phyloP scores from a whole-genome alignment of 805 yeast genomes.

The Suhomyces emberorum region DNA sequence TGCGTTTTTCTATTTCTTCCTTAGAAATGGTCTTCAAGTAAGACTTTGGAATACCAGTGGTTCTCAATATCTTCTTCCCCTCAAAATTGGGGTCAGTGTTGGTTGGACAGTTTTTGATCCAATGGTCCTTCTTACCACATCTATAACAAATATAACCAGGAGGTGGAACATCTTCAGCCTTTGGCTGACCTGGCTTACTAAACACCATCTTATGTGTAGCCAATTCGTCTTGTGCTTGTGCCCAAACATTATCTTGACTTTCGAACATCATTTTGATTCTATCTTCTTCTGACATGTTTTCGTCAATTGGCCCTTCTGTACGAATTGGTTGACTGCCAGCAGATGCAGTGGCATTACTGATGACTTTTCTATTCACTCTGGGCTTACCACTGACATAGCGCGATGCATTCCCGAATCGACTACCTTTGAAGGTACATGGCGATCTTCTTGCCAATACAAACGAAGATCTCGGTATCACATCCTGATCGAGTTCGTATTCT shows the following conservation, averaged over 20 bases:
- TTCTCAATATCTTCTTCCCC: slow-evolving; percentile 83
- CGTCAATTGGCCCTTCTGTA: slow-evolving; percentile 26
- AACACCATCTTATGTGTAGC: slow-evolving; percentile 79
- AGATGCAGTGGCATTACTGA: slow-evolving; percentile 24
- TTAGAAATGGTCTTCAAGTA: slow-evolving; percentile 83
- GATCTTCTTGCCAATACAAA: slow-evolving; percentile 78
- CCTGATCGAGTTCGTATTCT: slow-evolving; percentile 86
- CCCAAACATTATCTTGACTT: slow-evolving; percentile 93
- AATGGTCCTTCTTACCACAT: slow-evolving; percentile 92
- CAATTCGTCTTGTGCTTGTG: slow-evolving; percentile 87
- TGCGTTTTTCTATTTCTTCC: slow-evolving; percentile 59
- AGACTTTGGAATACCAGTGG: slow-evolving; percentile 96
- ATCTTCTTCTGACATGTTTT: slow-evolving; percentile 73
- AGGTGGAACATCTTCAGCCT: slow-evolving; percentile 77
- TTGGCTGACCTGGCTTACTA: slow-evolving; percentile 39
- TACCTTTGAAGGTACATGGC: slow-evolving; percentile 51
- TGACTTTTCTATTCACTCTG: slow-evolving; percentile 39
- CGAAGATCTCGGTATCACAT: slow-evolving; percentile 85
- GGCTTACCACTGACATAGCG: slow-evolving; percentile 76
- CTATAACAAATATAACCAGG: slow-evolving; percentile 95
- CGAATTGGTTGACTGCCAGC: slow-evolving; percentile 11
- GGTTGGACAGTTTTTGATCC: slow-evolving; percentile 95
- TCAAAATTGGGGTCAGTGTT: slow-evolving; percentile 91
- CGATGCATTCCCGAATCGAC: slow-evolving; percentile 45
- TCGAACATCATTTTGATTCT: slow-evolving; percentile 87